These are phyloP conservation scores for Russula earlei DNA, from an alignment of 768 basidiomycete species.

Conservation along the genomic window DNA sequence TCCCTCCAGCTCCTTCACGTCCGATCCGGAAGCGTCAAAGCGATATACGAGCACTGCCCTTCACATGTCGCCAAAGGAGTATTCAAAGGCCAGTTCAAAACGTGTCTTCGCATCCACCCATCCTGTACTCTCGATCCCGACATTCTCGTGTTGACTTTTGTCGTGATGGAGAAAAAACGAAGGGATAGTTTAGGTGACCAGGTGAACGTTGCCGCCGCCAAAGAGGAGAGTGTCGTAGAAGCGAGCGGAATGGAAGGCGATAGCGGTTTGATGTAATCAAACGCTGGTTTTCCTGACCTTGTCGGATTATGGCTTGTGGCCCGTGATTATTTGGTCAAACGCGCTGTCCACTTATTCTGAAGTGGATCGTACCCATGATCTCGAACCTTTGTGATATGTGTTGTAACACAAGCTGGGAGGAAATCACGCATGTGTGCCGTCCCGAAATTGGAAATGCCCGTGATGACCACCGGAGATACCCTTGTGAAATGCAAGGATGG, in stretches of 20 bases:
- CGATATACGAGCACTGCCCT: constrained; percentile 17
- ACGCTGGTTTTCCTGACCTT: neutral
- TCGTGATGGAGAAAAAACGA: constrained; percentile 47
- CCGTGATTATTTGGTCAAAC: neutral
- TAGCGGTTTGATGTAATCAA: constrained; percentile 9
- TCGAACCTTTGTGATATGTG: neutral
- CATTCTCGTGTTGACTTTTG: constrained; percentile 43
- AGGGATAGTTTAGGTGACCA: constrained; percentile 29
- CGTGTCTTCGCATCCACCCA: constrained; percentile 39
- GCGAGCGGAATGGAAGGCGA: constrained; percentile 23
- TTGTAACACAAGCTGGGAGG: neutral
- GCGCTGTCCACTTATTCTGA: neutral
- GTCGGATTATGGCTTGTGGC: neutral
- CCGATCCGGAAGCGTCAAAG: constrained; percentile 13
- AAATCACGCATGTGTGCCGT: too few relatives aligned
- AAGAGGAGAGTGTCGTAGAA: constrained; percentile 20
- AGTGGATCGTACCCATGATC: neutral
- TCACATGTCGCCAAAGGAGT: constrained; percentile 33
- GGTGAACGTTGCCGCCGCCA: constrained; percentile 15
- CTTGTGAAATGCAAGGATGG: neutral
- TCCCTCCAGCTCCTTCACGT: constrained; percentile 16
- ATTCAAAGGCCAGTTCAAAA: constrained; percentile 40
- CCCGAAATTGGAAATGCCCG: too few relatives aligned
- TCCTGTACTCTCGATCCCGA: constrained; percentile 37
- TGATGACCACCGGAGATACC: neutral